phyloP scores from a whole-genome alignment of 2,329 filamentous ascomycete genomes.

The Proliferodiscus dingleyae region DNA sequence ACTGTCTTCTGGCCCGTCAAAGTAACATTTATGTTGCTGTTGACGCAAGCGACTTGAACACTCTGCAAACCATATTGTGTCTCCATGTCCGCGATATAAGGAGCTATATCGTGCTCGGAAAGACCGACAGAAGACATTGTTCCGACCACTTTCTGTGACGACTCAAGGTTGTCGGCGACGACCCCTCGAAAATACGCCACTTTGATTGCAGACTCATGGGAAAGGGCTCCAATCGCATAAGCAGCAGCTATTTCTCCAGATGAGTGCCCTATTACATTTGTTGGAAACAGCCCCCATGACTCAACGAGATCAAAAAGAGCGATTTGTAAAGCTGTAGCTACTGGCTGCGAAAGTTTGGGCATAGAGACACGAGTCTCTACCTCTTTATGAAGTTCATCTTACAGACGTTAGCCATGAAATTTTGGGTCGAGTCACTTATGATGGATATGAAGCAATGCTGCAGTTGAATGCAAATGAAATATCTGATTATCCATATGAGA shows the following conservation, averaged over 20 bases:
- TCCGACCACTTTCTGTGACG: conserved; percentile 27
- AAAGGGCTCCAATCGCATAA: conserved; percentile 34
- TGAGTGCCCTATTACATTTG: conserved; percentile 39
- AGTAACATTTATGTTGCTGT: conserved; percentile 20
- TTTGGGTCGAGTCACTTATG: conserved; percentile 4
- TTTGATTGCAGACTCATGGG: conserved; percentile 30
- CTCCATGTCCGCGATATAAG: conserved; percentile 28
- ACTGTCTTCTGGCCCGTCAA: conserved; percentile 15
- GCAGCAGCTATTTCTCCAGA: conserved; percentile 44
- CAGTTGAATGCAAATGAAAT: too few species aligned
- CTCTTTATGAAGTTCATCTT: conserved; percentile 33
- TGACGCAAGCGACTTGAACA: conserved; percentile 30
- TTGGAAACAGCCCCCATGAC: conserved; percentile 32
- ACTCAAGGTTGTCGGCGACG: conserved; percentile 26
- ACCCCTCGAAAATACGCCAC: conserved; percentile 39
- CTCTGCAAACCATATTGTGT: conserved; percentile 17
- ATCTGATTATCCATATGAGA: too few species aligned
- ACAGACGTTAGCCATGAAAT: conserved; percentile 29
- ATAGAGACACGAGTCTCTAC: conserved; percentile 29
- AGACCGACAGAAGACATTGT: conserved; percentile 49
- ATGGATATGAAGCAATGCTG: too few species aligned
- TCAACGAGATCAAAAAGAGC: conserved; percentile 38
- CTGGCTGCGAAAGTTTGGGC: conserved; percentile 38
- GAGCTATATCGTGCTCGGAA: conserved; percentile 22
- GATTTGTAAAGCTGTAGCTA: conserved; percentile 43